Percentiles rank a stretch among this genome's conserved stretches.
phyloP scores from a whole-genome alignment of 768 basidiomycete species.

The Lentinula sp. region DNA sequence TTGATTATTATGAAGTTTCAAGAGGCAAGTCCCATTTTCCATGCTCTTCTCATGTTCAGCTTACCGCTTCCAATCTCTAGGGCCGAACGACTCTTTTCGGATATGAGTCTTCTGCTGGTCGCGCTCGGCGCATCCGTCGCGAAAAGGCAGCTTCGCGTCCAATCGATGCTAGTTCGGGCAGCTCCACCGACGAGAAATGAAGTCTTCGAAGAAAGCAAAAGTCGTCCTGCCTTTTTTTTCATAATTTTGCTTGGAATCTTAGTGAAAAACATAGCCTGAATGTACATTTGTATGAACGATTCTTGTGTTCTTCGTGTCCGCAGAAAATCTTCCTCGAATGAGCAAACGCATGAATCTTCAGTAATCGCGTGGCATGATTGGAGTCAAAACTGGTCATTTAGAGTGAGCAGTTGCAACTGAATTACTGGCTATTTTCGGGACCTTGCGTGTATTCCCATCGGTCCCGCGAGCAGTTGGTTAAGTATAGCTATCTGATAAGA shows the following conservation, averaged over 20 bases:
- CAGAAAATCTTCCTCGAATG: neutral
- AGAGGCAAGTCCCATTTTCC: slow-evolving; percentile 31
- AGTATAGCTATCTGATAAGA: neutral
- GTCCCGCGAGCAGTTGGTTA: neutral
- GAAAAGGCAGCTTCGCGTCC: slow-evolving; percentile 6
- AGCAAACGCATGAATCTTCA: neutral
- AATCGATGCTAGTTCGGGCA: neutral
- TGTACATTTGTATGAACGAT: neutral
- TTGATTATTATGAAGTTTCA: slow-evolving; percentile 65
- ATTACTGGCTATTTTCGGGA: neutral
- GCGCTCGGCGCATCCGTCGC: slow-evolving; percentile 21
- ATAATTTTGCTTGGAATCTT: too few species aligned
- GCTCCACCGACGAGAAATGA: neutral
- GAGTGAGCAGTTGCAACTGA: too few species aligned
- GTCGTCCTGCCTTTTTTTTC: neutral
- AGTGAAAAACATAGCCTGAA: too few species aligned
- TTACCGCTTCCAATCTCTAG: slow-evolving; percentile 21
- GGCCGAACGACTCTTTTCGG: slow-evolving; percentile 63
- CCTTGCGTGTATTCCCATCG: neutral
- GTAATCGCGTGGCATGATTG: neutral
- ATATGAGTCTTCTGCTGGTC: slow-evolving; percentile 44
- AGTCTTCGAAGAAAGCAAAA: neutral
- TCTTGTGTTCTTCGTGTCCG: neutral
- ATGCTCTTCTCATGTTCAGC: neutral
- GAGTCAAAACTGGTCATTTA: neutral